Conservation (phyloP, 352 stramenopile genomes). For the Globisporangium middletonii region DNA sequence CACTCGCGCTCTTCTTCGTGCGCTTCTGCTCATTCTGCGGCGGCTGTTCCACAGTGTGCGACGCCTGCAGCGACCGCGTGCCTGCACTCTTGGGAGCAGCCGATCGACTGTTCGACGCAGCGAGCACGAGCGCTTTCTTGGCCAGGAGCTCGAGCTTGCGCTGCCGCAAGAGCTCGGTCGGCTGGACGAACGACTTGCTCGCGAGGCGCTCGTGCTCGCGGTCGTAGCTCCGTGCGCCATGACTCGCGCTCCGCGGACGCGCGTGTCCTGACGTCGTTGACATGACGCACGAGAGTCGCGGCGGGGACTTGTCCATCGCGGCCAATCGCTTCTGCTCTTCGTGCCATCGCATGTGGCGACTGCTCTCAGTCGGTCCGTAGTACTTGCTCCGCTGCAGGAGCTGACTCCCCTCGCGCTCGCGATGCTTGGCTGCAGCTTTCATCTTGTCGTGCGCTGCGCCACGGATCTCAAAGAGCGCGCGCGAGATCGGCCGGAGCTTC, state of each 20-base stretch:
- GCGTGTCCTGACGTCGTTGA: conserved; percentile 6
- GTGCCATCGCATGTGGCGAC: conserved; percentile 70
- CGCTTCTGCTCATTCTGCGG: conserved; percentile 6
- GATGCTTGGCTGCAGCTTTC: conserved; percentile 46
- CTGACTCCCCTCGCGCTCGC: conserved; percentile 44
- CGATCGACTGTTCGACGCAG: not conserved
- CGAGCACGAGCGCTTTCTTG: conserved; percentile 7
- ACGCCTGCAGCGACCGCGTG: conserved; percentile 6
- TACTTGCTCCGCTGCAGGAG: conserved; percentile 66
- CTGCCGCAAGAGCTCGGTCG: conserved; percentile 42
- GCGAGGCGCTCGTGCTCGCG: conserved; percentile 27
- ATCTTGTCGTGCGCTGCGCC: conserved; percentile 50
- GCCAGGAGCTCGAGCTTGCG: conserved; percentile 17
- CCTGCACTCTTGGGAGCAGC: not conserved
- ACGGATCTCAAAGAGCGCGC: conserved; percentile 72
- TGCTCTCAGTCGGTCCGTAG: conserved; percentile 74
- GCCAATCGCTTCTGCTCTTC: conserved; percentile 52
- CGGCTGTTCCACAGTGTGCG: not conserved
- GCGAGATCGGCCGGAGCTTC: conserved; percentile 68
- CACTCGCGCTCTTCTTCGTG: conserved; percentile 6
- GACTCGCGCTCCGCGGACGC: conserved; percentile 28
- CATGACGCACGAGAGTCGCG: conserved; percentile 2
- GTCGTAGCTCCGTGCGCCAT: conserved; percentile 24
- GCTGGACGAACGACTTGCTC: conserved; percentile 55
- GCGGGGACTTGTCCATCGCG: conserved; percentile 19